These are phyloP conservation scores for Debaryomyces coudertii DNA, from an alignment of 1,139 yeast genomes.

Conservation along the genomic window DNA sequence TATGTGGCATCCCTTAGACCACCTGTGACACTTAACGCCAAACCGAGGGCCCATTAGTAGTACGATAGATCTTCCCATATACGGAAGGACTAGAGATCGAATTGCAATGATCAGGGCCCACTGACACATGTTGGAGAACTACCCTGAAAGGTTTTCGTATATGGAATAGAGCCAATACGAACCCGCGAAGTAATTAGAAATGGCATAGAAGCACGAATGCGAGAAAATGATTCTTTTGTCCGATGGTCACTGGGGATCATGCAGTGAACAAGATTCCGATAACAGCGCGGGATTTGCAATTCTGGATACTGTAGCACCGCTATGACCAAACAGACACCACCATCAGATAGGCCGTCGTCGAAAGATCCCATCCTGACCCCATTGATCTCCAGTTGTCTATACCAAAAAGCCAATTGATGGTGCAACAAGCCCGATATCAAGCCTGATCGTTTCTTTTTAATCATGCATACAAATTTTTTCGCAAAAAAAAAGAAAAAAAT, in stretches of 20 bases:
- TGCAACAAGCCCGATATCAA: neutral
- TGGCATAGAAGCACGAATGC: neutral
- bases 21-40: too few relatives aligned
- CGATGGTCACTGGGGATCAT: conserved; percentile 5
- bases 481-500: conserved; percentile 7
- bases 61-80: too few relatives aligned
- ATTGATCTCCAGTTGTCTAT: neutral
- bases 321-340: neutral
- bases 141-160: neutral
- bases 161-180: neutral
- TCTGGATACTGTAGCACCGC: neutral
- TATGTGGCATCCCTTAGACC: too few relatives aligned
- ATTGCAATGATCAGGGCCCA: neutral
- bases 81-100: neutral
- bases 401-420: conserved; percentile 1
- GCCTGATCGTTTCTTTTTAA: conserved; percentile 7
- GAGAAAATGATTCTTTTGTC: neutral
- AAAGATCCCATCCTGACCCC: neutral
- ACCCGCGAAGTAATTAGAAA: neutral
- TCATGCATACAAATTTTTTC: conserved; percentile 1
- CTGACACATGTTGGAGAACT: too few relatives aligned
- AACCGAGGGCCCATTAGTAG: too few relatives aligned
- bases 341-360: neutral
- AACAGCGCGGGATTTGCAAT: neutral
- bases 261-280: conserved; percentile 1